Evolutionary conservation across 108 stramenopile species (phyloP).

Genomic region (Thalassiosira profunda): DNA sequence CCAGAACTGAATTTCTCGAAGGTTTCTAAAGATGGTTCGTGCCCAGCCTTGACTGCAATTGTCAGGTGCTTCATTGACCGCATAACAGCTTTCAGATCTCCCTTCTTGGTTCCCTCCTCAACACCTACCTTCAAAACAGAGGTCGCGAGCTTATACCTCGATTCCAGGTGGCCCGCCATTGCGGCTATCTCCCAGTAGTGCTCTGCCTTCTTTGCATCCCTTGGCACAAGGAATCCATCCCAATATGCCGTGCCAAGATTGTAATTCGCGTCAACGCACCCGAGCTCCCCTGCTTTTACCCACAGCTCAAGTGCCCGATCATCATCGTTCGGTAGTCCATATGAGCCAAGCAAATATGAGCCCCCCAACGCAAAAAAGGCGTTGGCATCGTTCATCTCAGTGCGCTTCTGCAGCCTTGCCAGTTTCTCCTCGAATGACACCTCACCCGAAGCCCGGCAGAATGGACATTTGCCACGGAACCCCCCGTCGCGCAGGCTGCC

Average conservation of each 20-base stretch:
- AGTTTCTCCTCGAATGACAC: background rate
- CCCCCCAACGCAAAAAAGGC: background rate
- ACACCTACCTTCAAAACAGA: too few species aligned
- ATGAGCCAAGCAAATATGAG: background rate
- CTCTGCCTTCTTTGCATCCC: slow-evolving; percentile 11
- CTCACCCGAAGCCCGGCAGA: background rate
- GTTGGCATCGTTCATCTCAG: background rate
- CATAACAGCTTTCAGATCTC: background rate
- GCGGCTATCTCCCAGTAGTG: slow-evolving; percentile 28
- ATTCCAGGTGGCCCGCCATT: slow-evolving; percentile 1
- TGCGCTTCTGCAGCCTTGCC: background rate
- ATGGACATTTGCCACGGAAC: background rate
- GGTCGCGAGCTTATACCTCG: slow-evolving; percentile 19
- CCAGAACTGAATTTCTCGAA: background rate
- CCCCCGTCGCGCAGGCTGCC: background rate
- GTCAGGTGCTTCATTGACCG: slow-evolving; percentile 11
- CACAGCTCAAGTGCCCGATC: background rate
- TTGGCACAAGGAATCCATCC: slow-evolving; percentile 2
- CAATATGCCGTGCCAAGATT: slow-evolving; percentile 7
- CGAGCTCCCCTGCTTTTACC: background rate
- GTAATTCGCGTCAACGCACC: slow-evolving; percentile 6
- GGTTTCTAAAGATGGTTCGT: background rate
- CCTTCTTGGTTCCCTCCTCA: too few species aligned
- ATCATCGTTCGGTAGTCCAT: background rate
- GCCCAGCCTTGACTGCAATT: slow-evolving; percentile 17